phyloP scores from a whole-genome alignment of 352 stramenopile genomes.

The Phytophthora crassamura region DNA sequence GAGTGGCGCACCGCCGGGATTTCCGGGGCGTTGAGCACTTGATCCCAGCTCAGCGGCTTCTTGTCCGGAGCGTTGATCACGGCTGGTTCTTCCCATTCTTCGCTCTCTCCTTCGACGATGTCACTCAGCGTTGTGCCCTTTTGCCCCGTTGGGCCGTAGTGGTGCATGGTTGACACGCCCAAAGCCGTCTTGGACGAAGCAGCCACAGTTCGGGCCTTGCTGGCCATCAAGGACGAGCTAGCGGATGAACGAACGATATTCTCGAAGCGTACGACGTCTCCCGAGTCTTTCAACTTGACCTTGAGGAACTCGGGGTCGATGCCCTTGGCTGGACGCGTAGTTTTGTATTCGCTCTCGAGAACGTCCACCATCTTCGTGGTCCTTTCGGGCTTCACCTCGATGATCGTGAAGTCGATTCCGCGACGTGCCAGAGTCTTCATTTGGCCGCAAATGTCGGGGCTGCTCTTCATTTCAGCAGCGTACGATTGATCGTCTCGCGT shows the following conservation, averaged over 20 bases:
- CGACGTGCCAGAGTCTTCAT: conserved; percentile 33
- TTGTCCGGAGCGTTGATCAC: neutral
- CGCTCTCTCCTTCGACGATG: conserved; percentile 12
- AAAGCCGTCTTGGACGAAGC: conserved; percentile 11
- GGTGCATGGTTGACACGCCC: too few species aligned
- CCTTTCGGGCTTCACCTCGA: conserved; percentile 31
- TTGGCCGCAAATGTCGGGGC: conserved; percentile 42
- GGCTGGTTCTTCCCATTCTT: conserved; percentile 3
- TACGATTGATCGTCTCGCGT: conserved; percentile 14
- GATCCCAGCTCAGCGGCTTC: conserved; percentile 26
- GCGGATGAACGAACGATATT: conserved; percentile 19
- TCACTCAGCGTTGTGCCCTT: neutral
- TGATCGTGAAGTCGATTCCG: conserved; percentile 51
- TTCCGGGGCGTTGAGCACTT: neutral
- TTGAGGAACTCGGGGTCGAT: conserved; percentile 29
- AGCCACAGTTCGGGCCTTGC: conserved; percentile 34
- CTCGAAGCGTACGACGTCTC: conserved; percentile 27
- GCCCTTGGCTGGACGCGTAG: conserved; percentile 1
- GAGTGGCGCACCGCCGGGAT: conserved; percentile 45
- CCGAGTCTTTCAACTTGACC: conserved; percentile 22
- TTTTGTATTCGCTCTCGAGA: conserved; percentile 32
- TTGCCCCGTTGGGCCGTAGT: neutral
- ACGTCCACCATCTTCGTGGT: conserved; percentile 47
- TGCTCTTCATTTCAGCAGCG: conserved; percentile 18
- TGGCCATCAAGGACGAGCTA: conserved; percentile 34